These are phyloP conservation scores for Solioccasus polychromus DNA, from an alignment of 768 basidiomycete genomes.

Conservation along the genomic window DNA sequence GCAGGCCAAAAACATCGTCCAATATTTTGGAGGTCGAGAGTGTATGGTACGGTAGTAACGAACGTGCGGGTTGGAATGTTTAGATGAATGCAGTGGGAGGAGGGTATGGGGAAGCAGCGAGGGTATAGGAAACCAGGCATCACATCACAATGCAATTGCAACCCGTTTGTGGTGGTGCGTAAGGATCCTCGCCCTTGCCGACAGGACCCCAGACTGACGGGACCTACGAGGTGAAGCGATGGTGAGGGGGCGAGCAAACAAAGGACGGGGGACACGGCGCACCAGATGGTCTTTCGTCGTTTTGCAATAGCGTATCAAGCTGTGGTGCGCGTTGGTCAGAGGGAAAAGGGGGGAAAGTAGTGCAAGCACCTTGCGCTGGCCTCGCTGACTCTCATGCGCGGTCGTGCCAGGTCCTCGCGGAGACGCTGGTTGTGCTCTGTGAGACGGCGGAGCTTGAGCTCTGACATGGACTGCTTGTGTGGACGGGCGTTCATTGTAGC, in stretches of 20 bases:
- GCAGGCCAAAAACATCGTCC: constrained; percentile 26
- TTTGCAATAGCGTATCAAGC: constrained; percentile 92
- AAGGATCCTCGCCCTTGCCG: constrained; percentile 88
- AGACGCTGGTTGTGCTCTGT: constrained; percentile 93
- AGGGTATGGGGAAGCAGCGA: constrained; percentile 31
- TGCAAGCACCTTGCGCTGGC: constrained; percentile 71
- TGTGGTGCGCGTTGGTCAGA: constrained; percentile 30
- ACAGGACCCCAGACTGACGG: constrained; percentile 95
- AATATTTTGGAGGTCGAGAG: constrained; percentile 22
- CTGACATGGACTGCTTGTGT: constrained; percentile 94
- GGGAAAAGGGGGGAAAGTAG: neutral
- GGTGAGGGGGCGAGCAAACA: neutral
- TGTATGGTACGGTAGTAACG: constrained; percentile 29
- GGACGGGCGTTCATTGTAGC: constrained; percentile 66
- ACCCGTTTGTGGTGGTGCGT: constrained; percentile 75
- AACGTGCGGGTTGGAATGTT: constrained; percentile 22
- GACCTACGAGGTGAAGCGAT: constrained; percentile 45
- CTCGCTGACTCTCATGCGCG: constrained; percentile 89
- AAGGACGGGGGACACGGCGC: constrained; percentile 28
- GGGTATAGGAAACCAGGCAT: constrained; percentile 36
- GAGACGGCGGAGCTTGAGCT: constrained; percentile 91
- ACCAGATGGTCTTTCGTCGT: constrained; percentile 89
- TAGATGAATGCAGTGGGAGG: constrained; percentile 20
- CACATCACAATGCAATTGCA: constrained; percentile 75
- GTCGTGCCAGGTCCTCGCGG: constrained; percentile 84